Conservation (phyloP, 1,284 basidiomycete genomes). For the Anthracocystis panici-leucophaei region DNA sequence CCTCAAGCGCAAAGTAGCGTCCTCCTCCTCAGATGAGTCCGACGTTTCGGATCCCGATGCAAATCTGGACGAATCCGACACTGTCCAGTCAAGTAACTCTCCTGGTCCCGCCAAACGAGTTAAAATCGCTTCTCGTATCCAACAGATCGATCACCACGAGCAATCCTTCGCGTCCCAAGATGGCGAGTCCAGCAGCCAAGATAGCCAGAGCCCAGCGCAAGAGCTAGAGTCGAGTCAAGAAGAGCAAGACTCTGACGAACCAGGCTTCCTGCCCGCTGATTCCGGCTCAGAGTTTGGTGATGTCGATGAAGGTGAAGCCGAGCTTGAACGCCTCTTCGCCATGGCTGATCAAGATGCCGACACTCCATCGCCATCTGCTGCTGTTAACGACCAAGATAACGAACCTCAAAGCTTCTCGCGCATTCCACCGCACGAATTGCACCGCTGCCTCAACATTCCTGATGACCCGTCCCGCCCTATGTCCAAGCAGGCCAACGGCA, state of each 20-base stretch:
- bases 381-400: conserved; percentile 23
- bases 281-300: conserved; percentile 50
- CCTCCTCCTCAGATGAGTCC: conserved; percentile 4
- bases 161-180: not conserved
- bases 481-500: conserved; percentile 7
- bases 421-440: conserved; percentile 57
- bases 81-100: conserved; percentile 11
- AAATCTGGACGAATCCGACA: conserved; percentile 20
- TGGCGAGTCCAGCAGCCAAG: conserved; percentile 9
- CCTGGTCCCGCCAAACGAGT: conserved; percentile 25
- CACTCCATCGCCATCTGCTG: conserved; percentile 6
- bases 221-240: conserved; percentile 19
- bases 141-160: conserved; percentile 5
- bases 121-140: conserved; percentile 23
- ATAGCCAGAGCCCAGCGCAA: not conserved
- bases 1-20: conserved; percentile 29
- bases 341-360: conserved; percentile 19
- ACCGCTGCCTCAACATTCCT: conserved; percentile 53
- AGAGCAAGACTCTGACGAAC: conserved; percentile 14
- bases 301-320: conserved; percentile 56
- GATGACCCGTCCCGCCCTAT: conserved; percentile 28
- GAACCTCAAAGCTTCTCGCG: conserved; percentile 65
- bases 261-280: conserved; percentile 32
- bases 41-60: conserved; percentile 6
- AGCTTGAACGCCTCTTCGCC: conserved; percentile 35